Evolutionary conservation across 768 basidiomycete species (phyloP).

Genomic region (Cystofilobasidium macerans): DNA sequence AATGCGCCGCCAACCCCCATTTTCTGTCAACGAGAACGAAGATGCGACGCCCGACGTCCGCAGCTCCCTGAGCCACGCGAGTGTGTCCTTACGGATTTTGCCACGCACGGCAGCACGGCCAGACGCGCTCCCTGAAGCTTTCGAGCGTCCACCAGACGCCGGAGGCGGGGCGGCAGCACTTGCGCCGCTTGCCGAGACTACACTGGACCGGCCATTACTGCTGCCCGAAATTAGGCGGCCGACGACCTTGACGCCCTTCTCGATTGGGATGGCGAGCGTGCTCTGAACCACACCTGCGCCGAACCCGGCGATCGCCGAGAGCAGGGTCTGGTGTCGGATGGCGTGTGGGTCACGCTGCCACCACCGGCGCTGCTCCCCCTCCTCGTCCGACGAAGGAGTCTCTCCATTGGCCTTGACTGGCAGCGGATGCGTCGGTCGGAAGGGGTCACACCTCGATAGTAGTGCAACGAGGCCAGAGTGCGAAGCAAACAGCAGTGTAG

Average conservation of each 20-base stretch:
- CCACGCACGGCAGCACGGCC: too few species aligned
- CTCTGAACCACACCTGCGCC: conserved; percentile 21
- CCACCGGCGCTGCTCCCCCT: background rate
- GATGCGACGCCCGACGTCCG: conserved; percentile 5
- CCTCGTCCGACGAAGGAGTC: background rate
- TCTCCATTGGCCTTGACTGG: background rate
- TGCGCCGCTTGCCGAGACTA: background rate
- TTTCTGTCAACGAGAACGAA: background rate
- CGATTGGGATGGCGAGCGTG: conserved; percentile 12
- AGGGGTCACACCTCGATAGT: background rate
- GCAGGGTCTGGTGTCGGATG: conserved; percentile 15
- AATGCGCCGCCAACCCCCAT: conserved; percentile 4
- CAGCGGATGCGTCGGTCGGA: conserved; percentile 1
- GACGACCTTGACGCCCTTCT: conserved; percentile 14
- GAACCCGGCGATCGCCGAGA: conserved; percentile 20
- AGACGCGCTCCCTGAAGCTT: too few species aligned
- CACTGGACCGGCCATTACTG: background rate
- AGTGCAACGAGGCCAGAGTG: conserved; percentile 14
- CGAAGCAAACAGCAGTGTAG: conserved; percentile 21
- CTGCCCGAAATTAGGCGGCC: conserved; percentile 16
- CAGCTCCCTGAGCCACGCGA: conserved; percentile 18
- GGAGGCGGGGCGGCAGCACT: background rate
- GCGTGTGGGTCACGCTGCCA: conserved; percentile 4
- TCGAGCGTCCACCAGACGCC: background rate
- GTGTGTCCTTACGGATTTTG: conserved; percentile 2